A percentile compares a stretch with the other conserved stretches of the same genome.
These are phyloP conservation scores for Cladophialophora exuberans DNA, from an alignment of 2,329 filamentous ascomycete genomes.

Conservation along the genomic window DNA sequence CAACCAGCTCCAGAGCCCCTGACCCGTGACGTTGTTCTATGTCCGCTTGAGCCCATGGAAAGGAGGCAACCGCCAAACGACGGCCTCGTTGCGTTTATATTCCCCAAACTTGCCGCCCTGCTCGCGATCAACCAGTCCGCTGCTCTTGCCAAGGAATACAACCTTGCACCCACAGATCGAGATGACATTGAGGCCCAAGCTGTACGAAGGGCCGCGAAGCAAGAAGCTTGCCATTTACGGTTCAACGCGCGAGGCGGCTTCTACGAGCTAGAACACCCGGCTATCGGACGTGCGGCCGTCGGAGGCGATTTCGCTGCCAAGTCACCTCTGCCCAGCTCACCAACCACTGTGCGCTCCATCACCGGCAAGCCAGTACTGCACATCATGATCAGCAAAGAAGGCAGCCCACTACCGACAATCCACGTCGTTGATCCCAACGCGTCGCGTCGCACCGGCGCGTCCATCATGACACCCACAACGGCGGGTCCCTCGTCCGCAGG, in stretches of 20 bases:
- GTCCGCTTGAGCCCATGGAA: slow-evolving; percentile 44
- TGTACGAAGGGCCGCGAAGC: slow-evolving; percentile 46
- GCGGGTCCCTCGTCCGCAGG: slow-evolving; percentile 15
- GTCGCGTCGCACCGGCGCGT: slow-evolving; percentile 28
- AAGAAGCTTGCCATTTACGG: slow-evolving; percentile 51
- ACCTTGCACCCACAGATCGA: slow-evolving; percentile 45
- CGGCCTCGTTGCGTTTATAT: slow-evolving; percentile 49
- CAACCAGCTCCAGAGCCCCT: slow-evolving; percentile 36
- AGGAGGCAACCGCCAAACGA: slow-evolving; percentile 46
- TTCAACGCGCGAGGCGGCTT: slow-evolving; percentile 46
- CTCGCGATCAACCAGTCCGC: slow-evolving; percentile 52
- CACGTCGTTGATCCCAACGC: slow-evolving; percentile 41
- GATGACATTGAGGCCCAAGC: slow-evolving; percentile 49
- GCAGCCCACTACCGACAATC: slow-evolving; percentile 44
- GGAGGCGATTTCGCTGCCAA: slow-evolving; percentile 23
- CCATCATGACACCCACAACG: slow-evolving; percentile 29
- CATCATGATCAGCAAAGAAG: slow-evolving; percentile 45
- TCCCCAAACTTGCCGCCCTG: slow-evolving; percentile 54
- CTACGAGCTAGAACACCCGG: slow-evolving; percentile 53
- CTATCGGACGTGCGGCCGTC: slow-evolving; percentile 38
- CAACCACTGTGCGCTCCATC: slow-evolving; percentile 19
- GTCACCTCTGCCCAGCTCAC: slow-evolving; percentile 10
- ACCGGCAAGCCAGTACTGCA: slow-evolving; percentile 39
- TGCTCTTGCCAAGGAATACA: slow-evolving; percentile 44
- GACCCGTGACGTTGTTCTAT: slow-evolving; percentile 48